A percentile compares a stretch with the other conserved stretches of the same genome.
Evolutionary conservation across 2,329 filamentous ascomycete species (phyloP).

Genomic region (Hirsutella rhossiliensis): DNA sequence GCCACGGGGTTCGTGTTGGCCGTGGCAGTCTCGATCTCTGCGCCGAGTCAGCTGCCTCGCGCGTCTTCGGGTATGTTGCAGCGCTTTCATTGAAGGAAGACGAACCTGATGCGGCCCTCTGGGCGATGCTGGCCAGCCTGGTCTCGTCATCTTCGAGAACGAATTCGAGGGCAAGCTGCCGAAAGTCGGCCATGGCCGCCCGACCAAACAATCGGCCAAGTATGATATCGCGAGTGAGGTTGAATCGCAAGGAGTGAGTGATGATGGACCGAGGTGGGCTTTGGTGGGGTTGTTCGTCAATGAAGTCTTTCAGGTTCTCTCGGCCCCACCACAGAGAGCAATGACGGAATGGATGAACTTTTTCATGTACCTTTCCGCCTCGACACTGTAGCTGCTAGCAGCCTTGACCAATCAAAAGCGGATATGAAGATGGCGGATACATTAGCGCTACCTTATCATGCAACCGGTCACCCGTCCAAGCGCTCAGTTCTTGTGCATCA

Average conservation of each 20-base stretch:
- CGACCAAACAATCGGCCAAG: too few species aligned
- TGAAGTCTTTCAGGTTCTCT: too few species aligned
- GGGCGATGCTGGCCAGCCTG: conserved; percentile 25
- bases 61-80: neutral
- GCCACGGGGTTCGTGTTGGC: conserved; percentile 33
- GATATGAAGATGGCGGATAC: too few species aligned
- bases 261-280: neutral
- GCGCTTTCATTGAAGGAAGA: neutral
- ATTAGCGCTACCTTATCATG: too few species aligned
- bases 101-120: conserved; percentile 31
- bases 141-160: conserved; percentile 38
- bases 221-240: too few species aligned
- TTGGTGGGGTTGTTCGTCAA: neutral
- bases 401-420: neutral
- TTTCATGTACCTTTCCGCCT: too few species aligned
- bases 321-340: too few species aligned
- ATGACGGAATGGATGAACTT: too few species aligned
- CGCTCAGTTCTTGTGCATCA: too few species aligned
- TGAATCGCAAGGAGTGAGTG: too few species aligned
- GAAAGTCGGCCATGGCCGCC: conserved; percentile 34
- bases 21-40: conserved; percentile 32
- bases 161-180: conserved; percentile 40
- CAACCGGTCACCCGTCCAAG: too few species aligned
- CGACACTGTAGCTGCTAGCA: too few species aligned
- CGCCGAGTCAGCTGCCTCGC: neutral